Evolutionary conservation across 129 eudicot genomes (phyloP), one percentile per base, ranked within the genome.

Genomic region (Rutidosis leptorrhynchoides): DNA sequence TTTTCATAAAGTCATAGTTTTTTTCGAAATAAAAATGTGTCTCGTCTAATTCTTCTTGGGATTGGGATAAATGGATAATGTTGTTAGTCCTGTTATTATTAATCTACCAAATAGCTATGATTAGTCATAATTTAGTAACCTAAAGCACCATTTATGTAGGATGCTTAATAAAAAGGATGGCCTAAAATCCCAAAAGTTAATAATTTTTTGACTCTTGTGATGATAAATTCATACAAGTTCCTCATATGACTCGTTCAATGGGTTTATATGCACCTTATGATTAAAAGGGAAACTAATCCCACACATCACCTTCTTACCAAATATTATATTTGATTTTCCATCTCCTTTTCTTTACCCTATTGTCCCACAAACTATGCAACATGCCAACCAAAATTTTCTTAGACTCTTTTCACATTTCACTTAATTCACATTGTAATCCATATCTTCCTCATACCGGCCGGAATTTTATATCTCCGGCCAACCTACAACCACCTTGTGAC

Each of bases 171-270:
- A 60, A 16, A 61, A 71, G 37, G 29, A 48, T 35, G 77, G 15
- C 54, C 43, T 22, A 62, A 72, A 71, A 33, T 72, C 63, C 22
- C 35, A 54, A 15, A 65, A 54, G 5, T 6, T 57, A 0, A 16
- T 2, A 26, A 57, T 1, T 17, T 35, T 26, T 12, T 30, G 21
- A 52, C 42, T 22, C 32, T 49, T 52, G 7, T 7, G 7, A 58
- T 60, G 61, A 49, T 62, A 53, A 62, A 62, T 63, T 32, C 24
- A 60, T 27, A 62, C 65, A 53, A 20, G 52, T 68, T 79, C 42
- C 74, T 69, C 80, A 28, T 48, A 71, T 17, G 70, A 85, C 85
- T 80, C 83, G 74, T 75, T 80, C 86, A 82, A 83, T 55, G 75
- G 48, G 70, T 68, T 23, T 16, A 55, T 74, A 55, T 65, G 51